These are phyloP conservation scores for Zymoseptoria passerinii DNA, from an alignment of 2,329 filamentous ascomycete species.

Conservation along the genomic window DNA sequence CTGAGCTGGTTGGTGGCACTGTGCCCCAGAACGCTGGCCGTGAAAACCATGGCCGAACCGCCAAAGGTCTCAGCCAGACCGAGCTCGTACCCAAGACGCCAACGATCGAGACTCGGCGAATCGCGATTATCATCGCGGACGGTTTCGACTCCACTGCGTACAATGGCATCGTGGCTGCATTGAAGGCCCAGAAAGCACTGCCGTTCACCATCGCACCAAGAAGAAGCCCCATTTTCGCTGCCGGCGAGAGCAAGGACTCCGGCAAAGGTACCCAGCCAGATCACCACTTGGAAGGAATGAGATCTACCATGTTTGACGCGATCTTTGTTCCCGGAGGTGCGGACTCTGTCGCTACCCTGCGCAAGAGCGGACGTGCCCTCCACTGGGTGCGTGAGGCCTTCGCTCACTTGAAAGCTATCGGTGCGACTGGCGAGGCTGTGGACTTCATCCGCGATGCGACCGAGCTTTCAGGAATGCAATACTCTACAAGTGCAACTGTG, in stretches of 20 bases:
- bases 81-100: constrained; percentile 56
- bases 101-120: constrained; percentile 61
- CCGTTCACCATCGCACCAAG: constrained; percentile 65
- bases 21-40: constrained; percentile 46
- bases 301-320: constrained; percentile 74
- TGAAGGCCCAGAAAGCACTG: constrained; percentile 55
- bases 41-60: constrained; percentile 58
- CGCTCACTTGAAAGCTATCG: constrained; percentile 72
- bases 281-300: constrained; percentile 71
- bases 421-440: constrained; percentile 64
- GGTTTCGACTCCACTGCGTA: constrained; percentile 64
- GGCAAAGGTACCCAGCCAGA: constrained; percentile 56
- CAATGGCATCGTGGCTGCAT: constrained; percentile 54
- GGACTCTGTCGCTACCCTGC: constrained; percentile 53
- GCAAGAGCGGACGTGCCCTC: constrained; percentile 61
- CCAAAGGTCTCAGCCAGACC: constrained; percentile 60
- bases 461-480: constrained; percentile 40
- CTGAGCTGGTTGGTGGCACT: constrained; percentile 59
- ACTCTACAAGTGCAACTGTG: constrained; percentile 44
- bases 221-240: constrained; percentile 57
- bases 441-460: constrained; percentile 49
- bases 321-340: constrained; percentile 67
- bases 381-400: constrained; percentile 77
- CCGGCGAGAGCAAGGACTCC: constrained; percentile 46
- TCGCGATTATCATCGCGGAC: constrained; percentile 70